phyloP scores from a whole-genome alignment of 371 early-diverging fungal genomes.

The Mortierella sp. region DNA sequence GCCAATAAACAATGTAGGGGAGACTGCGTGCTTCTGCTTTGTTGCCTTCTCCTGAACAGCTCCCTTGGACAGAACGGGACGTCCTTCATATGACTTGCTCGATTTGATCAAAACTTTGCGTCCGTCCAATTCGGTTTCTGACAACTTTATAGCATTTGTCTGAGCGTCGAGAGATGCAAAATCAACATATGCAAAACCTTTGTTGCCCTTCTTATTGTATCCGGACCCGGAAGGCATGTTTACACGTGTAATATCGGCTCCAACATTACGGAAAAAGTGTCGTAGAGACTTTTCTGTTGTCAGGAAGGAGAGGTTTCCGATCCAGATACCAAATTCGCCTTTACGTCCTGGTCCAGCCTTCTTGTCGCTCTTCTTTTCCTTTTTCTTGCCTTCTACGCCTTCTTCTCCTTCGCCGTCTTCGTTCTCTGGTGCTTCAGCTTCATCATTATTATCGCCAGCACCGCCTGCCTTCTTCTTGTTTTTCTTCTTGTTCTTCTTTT shows the following conservation, averaged over 20 bases:
- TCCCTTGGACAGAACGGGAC: conserved; percentile 42
- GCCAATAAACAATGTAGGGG: conserved; percentile 85
- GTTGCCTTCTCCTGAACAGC: conserved; percentile 35
- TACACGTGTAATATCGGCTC: conserved; percentile 72
- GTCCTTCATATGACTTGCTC: conserved; percentile 71
- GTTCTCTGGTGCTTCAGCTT: conserved; percentile 47
- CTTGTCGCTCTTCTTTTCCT: conserved; percentile 46
- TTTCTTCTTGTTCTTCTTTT: conserved; percentile 53
- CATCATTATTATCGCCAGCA: conserved; percentile 22
- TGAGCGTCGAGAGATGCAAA: conserved; percentile 70
- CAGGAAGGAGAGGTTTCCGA: conserved; percentile 78
- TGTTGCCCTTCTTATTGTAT: conserved; percentile 65
- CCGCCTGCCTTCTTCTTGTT: conserved; percentile 32
- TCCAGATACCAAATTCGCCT: conserved; percentile 76
- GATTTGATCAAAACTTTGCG: conserved; percentile 78
- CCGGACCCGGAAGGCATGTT: conserved; percentile 70
- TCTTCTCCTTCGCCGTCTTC: conserved; percentile 38
- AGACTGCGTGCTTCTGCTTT: conserved; percentile 70
- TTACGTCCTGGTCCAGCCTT: conserved; percentile 58
- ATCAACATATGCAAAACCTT: conserved; percentile 80
- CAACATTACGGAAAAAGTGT: conserved; percentile 70
- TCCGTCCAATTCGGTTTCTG: conserved; percentile 71
- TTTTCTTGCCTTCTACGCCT: conserved; percentile 28
- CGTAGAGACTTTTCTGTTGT: conserved; percentile 67
- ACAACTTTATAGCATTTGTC: conserved; percentile 67